phyloP scores from a whole-genome alignment of 805 yeast species.

The Candida krabiensis region DNA sequence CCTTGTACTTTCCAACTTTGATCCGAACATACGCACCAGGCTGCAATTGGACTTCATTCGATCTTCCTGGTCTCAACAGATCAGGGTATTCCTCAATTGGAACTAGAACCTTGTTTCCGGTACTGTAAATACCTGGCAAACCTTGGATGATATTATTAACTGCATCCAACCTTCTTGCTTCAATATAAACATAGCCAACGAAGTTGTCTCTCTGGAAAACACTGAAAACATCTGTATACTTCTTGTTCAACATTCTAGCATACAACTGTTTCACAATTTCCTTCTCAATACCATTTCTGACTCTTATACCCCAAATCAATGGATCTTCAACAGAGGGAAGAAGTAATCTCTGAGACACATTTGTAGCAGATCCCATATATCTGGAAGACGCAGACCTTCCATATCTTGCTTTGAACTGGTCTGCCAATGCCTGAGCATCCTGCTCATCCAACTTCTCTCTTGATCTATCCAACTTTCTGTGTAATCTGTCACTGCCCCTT shows the following conservation, averaged over 20 bases:
- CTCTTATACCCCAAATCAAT: slow-evolving; percentile 91
- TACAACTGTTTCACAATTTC: slow-evolving; percentile 81
- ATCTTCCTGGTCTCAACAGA: slow-evolving; percentile 82
- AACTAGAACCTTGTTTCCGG: slow-evolving; percentile 69
- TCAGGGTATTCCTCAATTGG: slow-evolving; percentile 97
- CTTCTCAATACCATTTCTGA: slow-evolving; percentile 90
- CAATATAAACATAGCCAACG: slow-evolving; percentile 88
- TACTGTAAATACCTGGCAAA: slow-evolving; percentile 76
- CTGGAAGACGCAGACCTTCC: slow-evolving; percentile 81
- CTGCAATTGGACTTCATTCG: slow-evolving; percentile 81
- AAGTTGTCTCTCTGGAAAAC: slow-evolving; percentile 94
- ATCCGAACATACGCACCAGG: slow-evolving; percentile 94
- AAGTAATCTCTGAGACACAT: slow-evolving; percentile 89
- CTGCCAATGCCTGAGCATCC: slow-evolving; percentile 93
- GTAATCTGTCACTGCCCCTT: slow-evolving; percentile 63
- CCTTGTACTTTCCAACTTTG: slow-evolving; percentile 86
- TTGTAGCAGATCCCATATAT: slow-evolving; percentile 80
- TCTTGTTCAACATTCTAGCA: slow-evolving; percentile 79
- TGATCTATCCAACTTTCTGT: slow-evolving; percentile 82
- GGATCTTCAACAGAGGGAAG: slow-evolving; percentile 97
- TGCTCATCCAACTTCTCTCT: slow-evolving; percentile 86
- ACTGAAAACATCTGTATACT: slow-evolving; percentile 77
- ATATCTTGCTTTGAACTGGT: slow-evolving; percentile 86
- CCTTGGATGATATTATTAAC: slow-evolving; percentile 87
- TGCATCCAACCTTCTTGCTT: slow-evolving; percentile 91